These are phyloP conservation scores for Aquilaria yunnanensis DNA, from an alignment of 345 rosid species.

Conservation along the genomic window DNA sequence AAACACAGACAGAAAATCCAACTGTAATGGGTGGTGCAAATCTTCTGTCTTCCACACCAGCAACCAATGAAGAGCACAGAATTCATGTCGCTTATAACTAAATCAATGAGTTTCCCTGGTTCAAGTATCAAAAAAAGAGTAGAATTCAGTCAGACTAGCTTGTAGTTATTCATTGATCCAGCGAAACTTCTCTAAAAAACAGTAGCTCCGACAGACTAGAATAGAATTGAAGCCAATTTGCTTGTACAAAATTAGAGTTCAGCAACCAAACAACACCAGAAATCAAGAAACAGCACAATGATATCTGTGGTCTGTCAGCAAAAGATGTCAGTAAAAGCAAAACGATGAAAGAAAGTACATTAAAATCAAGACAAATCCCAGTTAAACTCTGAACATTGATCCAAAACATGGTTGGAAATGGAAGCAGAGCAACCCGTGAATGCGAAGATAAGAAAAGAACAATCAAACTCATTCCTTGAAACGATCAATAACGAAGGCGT, in stretches of 20 bases:
- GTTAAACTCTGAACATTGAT: constrained; percentile 11
- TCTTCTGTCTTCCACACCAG: constrained; percentile 40
- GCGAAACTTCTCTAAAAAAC: too few species aligned
- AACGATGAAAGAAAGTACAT: constrained; percentile 13
- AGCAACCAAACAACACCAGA: not conserved
- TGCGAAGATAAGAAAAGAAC: not conserved
- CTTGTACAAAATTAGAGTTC: too few species aligned
- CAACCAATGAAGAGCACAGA: constrained; percentile 29
- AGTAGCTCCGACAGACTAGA: too few species aligned
- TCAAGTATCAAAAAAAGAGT: constrained; percentile 1
- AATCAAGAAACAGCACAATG: not conserved
- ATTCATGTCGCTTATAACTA: constrained; percentile 36
- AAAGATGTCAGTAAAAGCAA: not conserved
- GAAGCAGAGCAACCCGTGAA: constrained; percentile 3
- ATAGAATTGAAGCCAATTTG: too few species aligned
- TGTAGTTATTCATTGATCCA: too few species aligned
- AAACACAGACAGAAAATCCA: constrained; percentile 34
- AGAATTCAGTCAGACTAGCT: constrained; percentile 4
- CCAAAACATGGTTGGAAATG: constrained; percentile 9
- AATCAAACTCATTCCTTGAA: constrained; percentile 5
- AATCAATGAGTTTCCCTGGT: constrained; percentile 31
- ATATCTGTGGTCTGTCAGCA: not conserved
- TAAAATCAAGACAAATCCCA: constrained; percentile 15
- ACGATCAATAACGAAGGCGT: constrained; percentile 10
- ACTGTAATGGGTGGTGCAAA: constrained; percentile 30